Percentiles rank a stretch among this genome's conserved stretches.
Evolutionary conservation across 495 filamentous ascomycete genomes (phyloP).

Genomic region (Chaetomium fimeti): DNA sequence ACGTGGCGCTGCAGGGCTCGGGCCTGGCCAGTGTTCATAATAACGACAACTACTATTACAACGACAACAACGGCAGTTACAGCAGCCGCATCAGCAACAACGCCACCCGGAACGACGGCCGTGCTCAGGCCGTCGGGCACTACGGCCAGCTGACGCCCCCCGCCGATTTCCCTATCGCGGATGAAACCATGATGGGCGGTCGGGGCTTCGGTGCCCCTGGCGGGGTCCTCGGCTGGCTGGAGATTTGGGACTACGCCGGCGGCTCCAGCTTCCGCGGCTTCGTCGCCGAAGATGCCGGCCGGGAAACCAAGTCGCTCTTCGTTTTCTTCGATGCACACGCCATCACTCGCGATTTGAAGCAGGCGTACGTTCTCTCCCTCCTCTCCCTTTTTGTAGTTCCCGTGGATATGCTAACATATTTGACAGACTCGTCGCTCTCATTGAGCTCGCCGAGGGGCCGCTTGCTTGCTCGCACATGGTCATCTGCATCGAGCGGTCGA

Average conservation of each 20-base stretch:
- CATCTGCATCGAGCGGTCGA: constrained; percentile 71
- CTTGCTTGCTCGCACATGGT: constrained; percentile 75
- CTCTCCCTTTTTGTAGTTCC: not conserved
- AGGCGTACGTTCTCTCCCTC: constrained; percentile 64
- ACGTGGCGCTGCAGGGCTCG: constrained; percentile 66
- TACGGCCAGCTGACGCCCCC: constrained; percentile 44
- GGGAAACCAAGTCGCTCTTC: constrained; percentile 70
- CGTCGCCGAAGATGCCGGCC: constrained; percentile 54
- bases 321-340: constrained; percentile 77
- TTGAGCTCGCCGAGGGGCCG: constrained; percentile 74
- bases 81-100: constrained; percentile 13
- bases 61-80: constrained; percentile 9
- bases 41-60: constrained; percentile 40
- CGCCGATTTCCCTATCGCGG: constrained; percentile 37
- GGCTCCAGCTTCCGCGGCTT: constrained; percentile 83
- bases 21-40: constrained; percentile 66
- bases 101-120: constrained; percentile 25
- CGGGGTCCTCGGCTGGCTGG: constrained; percentile 56
- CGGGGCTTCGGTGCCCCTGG: constrained; percentile 13
- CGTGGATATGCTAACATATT: constrained; percentile 26
- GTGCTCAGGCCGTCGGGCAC: constrained; percentile 31
- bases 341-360: constrained; percentile 74
- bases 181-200: constrained; percentile 25
- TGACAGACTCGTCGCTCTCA: constrained; percentile 77
- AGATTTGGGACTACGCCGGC: constrained; percentile 86